Conservation (phyloP, 108 stramenopile species). For the Thalassiosira profunda region DNA sequence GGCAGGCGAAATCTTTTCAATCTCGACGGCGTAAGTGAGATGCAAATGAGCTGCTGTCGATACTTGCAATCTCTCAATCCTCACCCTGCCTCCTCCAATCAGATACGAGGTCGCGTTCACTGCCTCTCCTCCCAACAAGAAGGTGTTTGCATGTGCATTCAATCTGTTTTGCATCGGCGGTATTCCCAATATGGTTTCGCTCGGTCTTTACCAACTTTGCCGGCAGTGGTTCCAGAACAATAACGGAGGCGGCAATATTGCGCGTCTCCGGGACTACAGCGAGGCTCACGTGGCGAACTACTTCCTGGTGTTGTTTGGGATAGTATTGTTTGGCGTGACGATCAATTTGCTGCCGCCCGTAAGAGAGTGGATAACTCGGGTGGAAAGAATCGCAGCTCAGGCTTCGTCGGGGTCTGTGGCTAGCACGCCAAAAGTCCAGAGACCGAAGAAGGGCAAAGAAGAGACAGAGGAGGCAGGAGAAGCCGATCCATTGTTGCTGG, state of each 20-base stretch:
- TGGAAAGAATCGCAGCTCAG: conserved; percentile 72
- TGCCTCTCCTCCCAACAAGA: conserved; percentile 74
- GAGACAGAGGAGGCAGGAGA: too few species aligned
- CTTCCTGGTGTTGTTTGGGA: conserved; percentile 65
- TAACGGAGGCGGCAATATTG: conserved; percentile 61
- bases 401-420: too few species aligned
- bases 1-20: conserved; percentile 87
- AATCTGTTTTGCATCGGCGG: conserved; percentile 87
- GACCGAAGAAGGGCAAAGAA: too few species aligned
- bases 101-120: conserved; percentile 90
- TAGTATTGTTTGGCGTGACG: conserved; percentile 69
- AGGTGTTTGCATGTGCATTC: conserved; percentile 75
- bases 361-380: conserved; percentile 56
- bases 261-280: conserved; percentile 68
- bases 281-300: conserved; percentile 72
- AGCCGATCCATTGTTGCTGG: too few species aligned
- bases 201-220: conserved; percentile 70
- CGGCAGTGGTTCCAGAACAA: conserved; percentile 66
- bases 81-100: too few species aligned
- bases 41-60: too few species aligned
- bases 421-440: too few species aligned
- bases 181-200: conserved; percentile 78
- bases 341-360: conserved; percentile 70
- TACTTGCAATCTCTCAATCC: too few species aligned
- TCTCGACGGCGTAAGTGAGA: conserved; percentile 85